phyloP scores from a whole-genome alignment of 2,329 filamentous ascomycete genomes.

The Penicillium sp. region DNA sequence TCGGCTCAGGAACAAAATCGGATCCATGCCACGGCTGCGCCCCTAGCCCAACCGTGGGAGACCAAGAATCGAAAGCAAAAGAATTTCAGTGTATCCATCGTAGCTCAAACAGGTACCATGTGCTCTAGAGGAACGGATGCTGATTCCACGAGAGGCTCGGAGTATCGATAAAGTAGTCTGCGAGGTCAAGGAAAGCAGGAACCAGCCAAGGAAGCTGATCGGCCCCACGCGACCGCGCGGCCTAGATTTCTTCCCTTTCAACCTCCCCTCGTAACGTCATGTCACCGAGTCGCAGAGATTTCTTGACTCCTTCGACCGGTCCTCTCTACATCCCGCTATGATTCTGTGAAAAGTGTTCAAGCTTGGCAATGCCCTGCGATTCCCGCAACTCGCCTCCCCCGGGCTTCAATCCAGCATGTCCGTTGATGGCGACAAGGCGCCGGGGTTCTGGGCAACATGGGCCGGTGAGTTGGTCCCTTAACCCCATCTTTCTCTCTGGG shows the following conservation, averaged over 20 bases:
- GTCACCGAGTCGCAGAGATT: not conserved
- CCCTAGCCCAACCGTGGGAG: not conserved
- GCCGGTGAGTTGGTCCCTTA: constrained; percentile 13
- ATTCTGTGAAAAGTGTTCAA: not conserved
- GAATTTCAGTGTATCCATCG: not conserved
- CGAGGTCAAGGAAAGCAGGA: not conserved
- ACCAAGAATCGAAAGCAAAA: no score
- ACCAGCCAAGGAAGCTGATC: not conserved
- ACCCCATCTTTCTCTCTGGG: not conserved
- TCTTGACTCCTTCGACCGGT: not conserved
- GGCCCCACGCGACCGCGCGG: constrained; percentile 14
- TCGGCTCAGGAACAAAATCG: not conserved
- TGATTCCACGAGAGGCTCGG: not conserved
- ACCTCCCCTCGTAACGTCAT: not conserved
- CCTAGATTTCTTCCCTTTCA: constrained; percentile 2
- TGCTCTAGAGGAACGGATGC: not conserved
- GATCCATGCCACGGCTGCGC: not conserved
- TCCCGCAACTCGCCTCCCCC: constrained; percentile 3
- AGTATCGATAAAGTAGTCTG: not conserved
- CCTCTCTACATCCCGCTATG: not conserved
- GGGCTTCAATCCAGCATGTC: constrained; percentile 22
- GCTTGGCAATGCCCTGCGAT: constrained; percentile 18
- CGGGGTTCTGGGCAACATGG: constrained; percentile 14
- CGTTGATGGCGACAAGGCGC: constrained; percentile 14
- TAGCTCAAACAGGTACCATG: not conserved